phyloP scores from a whole-genome alignment of 208 protist species.

The Naegleria gruberi region DNA sequence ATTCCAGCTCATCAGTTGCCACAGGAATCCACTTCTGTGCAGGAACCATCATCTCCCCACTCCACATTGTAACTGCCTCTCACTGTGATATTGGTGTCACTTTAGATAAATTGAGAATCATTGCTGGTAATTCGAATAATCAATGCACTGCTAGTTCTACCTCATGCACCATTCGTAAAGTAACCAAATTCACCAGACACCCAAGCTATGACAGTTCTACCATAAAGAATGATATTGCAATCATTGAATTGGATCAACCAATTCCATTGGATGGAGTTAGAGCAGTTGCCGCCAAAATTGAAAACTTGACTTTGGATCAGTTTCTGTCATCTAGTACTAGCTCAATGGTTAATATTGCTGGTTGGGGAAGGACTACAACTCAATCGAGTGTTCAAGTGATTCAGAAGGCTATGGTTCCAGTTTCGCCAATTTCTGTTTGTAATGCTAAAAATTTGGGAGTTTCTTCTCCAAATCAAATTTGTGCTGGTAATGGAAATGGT shows the following conservation, averaged over 20 bases:
- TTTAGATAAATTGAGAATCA: not conserved
- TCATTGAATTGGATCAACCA: not conserved
- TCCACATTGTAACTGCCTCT: not conserved
- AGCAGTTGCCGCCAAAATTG: not conserved
- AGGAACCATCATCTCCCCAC: not conserved
- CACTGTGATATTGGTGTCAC: not conserved
- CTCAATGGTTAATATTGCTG: not conserved
- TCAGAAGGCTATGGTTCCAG: not conserved
- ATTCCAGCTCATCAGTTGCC: not conserved
- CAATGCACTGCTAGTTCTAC: not conserved
- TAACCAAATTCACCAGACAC: not conserved
- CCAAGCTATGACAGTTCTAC: not conserved
- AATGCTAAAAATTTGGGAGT: not conserved
- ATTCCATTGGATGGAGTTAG: not conserved
- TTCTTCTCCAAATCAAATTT: not conserved
- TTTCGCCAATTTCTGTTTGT: not conserved
- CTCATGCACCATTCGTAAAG: not conserved
- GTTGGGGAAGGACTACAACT: not conserved
- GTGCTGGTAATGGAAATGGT: not conserved
- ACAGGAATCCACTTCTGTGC: not conserved
- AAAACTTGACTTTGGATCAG: not conserved
- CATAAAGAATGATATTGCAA: not conserved
- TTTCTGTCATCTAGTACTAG: no score
- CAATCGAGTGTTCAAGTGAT: not conserved
- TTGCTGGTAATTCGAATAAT: not conserved